phyloP scores from a whole-genome alignment of 2,329 filamentous ascomycete species.

The Aspergillus fumigatus region DNA sequence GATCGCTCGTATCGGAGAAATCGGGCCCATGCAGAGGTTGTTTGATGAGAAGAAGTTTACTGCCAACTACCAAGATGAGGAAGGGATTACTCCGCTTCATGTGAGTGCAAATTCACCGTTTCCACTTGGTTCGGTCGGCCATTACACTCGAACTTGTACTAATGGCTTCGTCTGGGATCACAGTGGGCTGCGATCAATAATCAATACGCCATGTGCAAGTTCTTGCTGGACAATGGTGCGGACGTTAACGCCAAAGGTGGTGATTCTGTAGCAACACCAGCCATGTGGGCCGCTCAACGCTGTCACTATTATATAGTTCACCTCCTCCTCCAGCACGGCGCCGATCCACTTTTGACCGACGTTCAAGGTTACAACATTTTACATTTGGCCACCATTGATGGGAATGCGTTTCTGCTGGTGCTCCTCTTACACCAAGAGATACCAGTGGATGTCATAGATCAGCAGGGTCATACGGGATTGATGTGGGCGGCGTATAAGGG shows the following conservation, averaged over 20 bases:
- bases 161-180: slow-evolving; percentile 13
- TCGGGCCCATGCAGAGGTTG: slow-evolving; percentile 79
- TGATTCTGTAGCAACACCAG: slow-evolving; percentile 86
- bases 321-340: slow-evolving; percentile 83
- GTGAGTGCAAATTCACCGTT: slow-evolving; percentile 49
- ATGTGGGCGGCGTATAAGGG: slow-evolving; percentile 99
- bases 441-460: slow-evolving; percentile 84
- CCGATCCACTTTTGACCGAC: slow-evolving; percentile 87
- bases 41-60: slow-evolving; percentile 79
- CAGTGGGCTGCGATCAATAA: slow-evolving; percentile 99
- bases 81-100: slow-evolving; percentile 93
- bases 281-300: slow-evolving; percentile 95
- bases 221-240: slow-evolving; percentile 78
- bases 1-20: slow-evolving; percentile 80
- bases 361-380: slow-evolving; percentile 97
- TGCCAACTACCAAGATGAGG: slow-evolving; percentile 78
- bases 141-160: slow-evolving; percentile 2
- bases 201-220: slow-evolving; percentile 95
- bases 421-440: slow-evolving; percentile 93
- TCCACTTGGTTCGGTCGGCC: neutral
- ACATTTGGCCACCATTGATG: slow-evolving; percentile 94
- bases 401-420: slow-evolving; percentile 84
- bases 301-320: slow-evolving; percentile 97
- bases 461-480: slow-evolving; percentile 84
- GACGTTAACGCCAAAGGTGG: slow-evolving; percentile 94